A percentile compares a stretch with the other conserved stretches of the same genome.
Evolutionary conservation across 345 rosid species (phyloP).

Genomic region (Pistacia integerrima): DNA sequence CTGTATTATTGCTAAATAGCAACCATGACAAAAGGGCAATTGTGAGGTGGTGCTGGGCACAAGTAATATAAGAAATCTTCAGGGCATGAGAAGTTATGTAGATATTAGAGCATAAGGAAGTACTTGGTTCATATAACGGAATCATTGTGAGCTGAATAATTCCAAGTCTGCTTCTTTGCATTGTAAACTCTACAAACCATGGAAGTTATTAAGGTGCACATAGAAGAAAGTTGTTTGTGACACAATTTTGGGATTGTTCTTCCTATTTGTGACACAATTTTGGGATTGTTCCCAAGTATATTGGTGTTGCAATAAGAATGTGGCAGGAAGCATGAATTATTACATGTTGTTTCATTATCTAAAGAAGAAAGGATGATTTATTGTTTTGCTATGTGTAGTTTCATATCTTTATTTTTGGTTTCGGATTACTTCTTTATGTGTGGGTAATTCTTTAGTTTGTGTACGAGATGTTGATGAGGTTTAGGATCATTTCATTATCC

Average conservation of each 20-base stretch:
- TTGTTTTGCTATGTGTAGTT: not conserved
- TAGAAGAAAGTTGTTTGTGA: not conserved
- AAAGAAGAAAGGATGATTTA: not conserved
- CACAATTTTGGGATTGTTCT: not conserved
- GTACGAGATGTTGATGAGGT: not conserved
- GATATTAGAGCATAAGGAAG: not conserved
- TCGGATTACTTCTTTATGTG: not conserved
- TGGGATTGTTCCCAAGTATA: not conserved
- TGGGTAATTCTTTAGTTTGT: not conserved
- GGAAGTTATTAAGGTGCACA: not conserved
- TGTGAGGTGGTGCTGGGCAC: too few relatives aligned
- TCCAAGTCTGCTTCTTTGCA: not conserved
- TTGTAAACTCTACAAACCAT: not conserved
- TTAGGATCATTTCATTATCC: not conserved
- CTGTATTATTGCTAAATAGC: not conserved
- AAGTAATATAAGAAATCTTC: too few relatives aligned
- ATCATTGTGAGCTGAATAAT: not conserved
- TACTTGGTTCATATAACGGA: not conserved
- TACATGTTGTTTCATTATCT: not conserved
- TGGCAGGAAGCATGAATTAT: not conserved
- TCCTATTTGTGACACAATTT: not conserved
- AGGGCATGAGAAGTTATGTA: not conserved
- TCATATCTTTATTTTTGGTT: slow-evolving; percentile 1
- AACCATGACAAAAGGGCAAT: not conserved
- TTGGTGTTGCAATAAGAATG: not conserved